phyloP scores from a whole-genome alignment of 805 yeast species.

The Candida pseudofarinosa region DNA sequence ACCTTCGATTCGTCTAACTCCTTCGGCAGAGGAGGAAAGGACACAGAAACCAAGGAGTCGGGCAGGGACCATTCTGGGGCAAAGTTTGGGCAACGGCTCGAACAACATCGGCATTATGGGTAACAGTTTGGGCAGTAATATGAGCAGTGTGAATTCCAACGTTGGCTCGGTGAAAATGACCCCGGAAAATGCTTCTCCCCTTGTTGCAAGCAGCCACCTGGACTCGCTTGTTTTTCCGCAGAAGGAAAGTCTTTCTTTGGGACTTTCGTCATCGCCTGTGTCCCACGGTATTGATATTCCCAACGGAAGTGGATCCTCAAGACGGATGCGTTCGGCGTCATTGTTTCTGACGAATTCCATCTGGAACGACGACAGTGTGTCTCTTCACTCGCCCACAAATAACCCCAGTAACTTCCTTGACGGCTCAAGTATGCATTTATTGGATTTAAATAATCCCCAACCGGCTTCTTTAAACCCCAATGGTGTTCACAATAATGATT shows the following conservation, averaged over 20 bases:
- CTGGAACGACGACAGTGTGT: conserved; percentile 49
- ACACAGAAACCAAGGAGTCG: conserved; percentile 51
- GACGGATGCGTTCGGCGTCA: conserved; percentile 55
- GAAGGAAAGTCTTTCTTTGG: conserved; percentile 18
- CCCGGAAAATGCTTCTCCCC: conserved; percentile 16
- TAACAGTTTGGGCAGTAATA: not conserved
- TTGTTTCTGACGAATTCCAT: conserved; percentile 48
- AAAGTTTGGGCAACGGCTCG: conserved; percentile 29
- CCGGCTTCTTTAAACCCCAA: conserved; percentile 11
- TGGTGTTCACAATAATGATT: conserved; percentile 7
- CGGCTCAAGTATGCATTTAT: conserved; percentile 13
- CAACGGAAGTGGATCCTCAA: conserved; percentile 14
- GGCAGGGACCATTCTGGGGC: conserved; percentile 76
- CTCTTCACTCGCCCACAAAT: conserved; percentile 14
- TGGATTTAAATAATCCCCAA: conserved; percentile 2
- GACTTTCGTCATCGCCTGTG: conserved; percentile 13
- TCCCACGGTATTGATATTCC: conserved; percentile 17
- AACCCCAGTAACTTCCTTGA: conserved; percentile 12
- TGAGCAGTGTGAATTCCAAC: not conserved
- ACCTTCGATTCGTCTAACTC: conserved; percentile 28
- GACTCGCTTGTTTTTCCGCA: conserved; percentile 10
- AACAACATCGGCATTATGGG: conserved; percentile 1
- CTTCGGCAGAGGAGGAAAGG: conserved; percentile 21
- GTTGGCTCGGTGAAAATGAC: conserved; percentile 2
- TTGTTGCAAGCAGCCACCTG: conserved; percentile 9